Evolutionary conservation across 2,329 filamentous ascomycete genomes (phyloP).

Genomic region (Trichocomaceae sp.): DNA sequence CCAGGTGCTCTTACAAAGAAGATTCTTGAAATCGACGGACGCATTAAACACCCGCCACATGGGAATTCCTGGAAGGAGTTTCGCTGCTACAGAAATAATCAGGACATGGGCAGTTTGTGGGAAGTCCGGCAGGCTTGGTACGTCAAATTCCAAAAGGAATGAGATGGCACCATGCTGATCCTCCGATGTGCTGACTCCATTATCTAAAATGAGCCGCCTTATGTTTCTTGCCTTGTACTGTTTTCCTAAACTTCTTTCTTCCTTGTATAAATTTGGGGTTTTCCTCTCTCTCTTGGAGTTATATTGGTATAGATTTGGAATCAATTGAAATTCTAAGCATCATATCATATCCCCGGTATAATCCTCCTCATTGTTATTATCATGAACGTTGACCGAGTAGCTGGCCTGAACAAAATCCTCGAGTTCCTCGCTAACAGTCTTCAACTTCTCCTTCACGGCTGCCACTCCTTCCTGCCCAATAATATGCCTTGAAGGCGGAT

Average conservation of each 20-base stretch:
- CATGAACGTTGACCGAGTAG: conserved; percentile 62
- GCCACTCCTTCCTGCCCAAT: conserved; percentile 82
- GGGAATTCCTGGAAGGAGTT: conserved; percentile 41
- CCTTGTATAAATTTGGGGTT: background rate
- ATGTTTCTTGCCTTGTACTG: background rate
- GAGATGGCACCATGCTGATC: conserved; percentile 4
- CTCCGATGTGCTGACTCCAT: background rate
- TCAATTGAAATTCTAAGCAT: background rate
- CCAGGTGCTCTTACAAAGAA: conserved; percentile 26
- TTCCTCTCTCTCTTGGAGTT: background rate
- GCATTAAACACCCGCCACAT: conserved; percentile 24
- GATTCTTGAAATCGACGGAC: conserved; percentile 38
- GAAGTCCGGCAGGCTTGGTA: conserved; percentile 39
- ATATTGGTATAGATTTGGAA: background rate
- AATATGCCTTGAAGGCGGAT: conserved; percentile 88
- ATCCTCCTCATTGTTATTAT: conserved; percentile 22
- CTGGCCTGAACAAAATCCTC: conserved; percentile 95
- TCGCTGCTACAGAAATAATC: conserved; percentile 39
- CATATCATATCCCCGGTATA: conserved; percentile 20
- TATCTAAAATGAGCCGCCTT: background rate
- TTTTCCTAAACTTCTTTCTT: background rate
- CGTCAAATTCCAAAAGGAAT: conserved; percentile 18
- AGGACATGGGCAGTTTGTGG: conserved; percentile 42
- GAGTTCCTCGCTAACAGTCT: conserved; percentile 90
- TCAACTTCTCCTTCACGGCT: conserved; percentile 90